These are phyloP conservation scores for Primulina eburnea DNA, from an alignment of 257 asterid genomes.

Conservation along the genomic window DNA sequence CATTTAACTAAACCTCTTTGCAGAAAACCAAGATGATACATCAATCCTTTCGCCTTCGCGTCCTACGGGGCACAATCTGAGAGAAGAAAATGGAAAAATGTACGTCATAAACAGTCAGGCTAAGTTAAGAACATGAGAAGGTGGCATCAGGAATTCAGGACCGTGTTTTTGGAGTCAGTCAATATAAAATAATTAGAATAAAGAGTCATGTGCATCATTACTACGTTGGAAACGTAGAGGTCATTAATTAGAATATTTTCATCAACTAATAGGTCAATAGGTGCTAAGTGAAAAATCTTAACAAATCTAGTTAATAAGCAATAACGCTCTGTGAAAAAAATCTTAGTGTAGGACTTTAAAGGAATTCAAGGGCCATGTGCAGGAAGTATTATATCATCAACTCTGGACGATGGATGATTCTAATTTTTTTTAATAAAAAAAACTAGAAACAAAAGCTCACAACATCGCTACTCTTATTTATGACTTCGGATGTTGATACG, in stretches of 20 bases:
- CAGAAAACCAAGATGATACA: neutral
- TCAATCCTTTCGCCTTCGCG: slow-evolving; percentile 41
- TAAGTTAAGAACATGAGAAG: neutral
- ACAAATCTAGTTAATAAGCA: neutral
- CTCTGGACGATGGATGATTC: neutral
- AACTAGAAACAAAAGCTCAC: slow-evolving; percentile 42
- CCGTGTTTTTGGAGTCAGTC: neutral
- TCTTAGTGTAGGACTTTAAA: neutral
- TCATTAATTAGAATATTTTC: too few relatives aligned
- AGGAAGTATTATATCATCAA: neutral
- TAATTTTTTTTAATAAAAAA: neutral
- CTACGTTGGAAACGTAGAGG: neutral
- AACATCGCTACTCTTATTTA: slow-evolving; percentile 25
- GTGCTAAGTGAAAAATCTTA: neutral
- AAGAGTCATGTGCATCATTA: neutral
- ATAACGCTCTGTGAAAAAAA: neutral
- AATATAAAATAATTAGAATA: neutral
- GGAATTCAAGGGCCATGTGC: neutral
- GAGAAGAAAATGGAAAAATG: neutral
- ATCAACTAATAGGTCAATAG: too few relatives aligned
- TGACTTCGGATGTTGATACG: slow-evolving; percentile 40
- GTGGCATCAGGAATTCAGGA: neutral
- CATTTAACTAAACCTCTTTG: slow-evolving; percentile 9
- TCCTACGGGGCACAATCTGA: slow-evolving; percentile 43
- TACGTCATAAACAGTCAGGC: neutral